phyloP scores from a whole-genome alignment of 2,329 filamentous ascomycete genomes.

The Alternaria gansuensis region DNA sequence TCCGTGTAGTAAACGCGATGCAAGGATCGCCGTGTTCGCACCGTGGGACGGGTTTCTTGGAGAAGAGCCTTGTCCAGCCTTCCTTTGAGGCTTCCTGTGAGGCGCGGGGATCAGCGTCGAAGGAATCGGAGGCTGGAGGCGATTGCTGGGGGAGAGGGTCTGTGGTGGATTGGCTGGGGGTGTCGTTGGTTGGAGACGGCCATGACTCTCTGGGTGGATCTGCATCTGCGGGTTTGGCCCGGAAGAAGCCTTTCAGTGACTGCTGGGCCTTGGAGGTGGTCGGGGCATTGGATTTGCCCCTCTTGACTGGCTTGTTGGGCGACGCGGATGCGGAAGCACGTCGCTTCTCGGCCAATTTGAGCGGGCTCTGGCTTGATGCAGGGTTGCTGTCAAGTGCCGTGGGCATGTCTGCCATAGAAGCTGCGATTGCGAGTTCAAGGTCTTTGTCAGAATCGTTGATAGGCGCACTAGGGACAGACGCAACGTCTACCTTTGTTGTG shows the following conservation, averaged over 20 bases:
- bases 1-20: conserved; percentile 84
- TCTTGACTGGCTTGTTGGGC: conserved; percentile 55
- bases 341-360: conserved; percentile 46
- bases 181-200: conserved; percentile 8
- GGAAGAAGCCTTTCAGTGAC: conserved; percentile 81
- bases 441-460: conserved; percentile 24
- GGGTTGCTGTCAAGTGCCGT: conserved; percentile 17
- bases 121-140: conserved; percentile 8
- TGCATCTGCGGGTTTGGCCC: conserved; percentile 43
- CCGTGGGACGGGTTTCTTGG: conserved; percentile 74
- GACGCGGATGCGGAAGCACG: conserved; percentile 32
- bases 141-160: conserved; percentile 10
- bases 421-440: conserved; percentile 12
- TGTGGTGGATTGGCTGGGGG: conserved; percentile 13
- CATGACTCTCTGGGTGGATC: conserved; percentile 13
- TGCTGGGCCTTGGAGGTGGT: conserved; percentile 60
- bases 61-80: conserved; percentile 85
- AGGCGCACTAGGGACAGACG: conserved; percentile 2
- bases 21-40: conserved; percentile 93
- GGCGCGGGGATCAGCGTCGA: conserved; percentile 41
- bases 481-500: conserved; percentile 8
- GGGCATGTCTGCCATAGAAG: conserved; percentile 13
- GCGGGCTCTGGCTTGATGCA: conserved; percentile 20
- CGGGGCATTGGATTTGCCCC: conserved; percentile 57
- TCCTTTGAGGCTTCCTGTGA: conserved; percentile 73